Percentiles rank a stretch among this genome's conserved stretches.
Evolutionary conservation across 495 filamentous ascomycete genomes (phyloP).

Genomic region (Trichocladium uniseriatum): DNA sequence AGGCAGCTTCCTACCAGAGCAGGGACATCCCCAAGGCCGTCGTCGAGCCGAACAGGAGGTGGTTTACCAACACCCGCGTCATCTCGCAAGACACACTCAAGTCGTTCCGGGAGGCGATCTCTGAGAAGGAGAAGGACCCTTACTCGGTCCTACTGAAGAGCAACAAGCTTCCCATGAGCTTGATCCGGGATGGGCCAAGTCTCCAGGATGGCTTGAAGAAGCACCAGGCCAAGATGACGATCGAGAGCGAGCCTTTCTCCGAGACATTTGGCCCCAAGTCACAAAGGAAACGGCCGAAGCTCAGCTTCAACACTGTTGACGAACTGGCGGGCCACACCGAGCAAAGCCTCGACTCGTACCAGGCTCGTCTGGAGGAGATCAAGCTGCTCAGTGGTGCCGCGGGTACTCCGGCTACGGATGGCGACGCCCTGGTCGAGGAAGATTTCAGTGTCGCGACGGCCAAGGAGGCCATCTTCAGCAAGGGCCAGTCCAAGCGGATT

Average conservation of each 20-base stretch:
- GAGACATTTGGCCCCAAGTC: constrained; percentile 91
- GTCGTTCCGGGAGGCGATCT: constrained; percentile 86
- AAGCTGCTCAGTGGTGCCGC: constrained; percentile 60
- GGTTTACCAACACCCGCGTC: constrained; percentile 51
- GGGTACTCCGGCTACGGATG: constrained; percentile 47
- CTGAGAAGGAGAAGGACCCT: constrained; percentile 79
- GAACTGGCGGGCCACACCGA: constrained; percentile 73
- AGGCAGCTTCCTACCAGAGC: constrained; percentile 76
- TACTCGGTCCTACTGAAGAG: constrained; percentile 84
- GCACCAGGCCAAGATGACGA: constrained; percentile 87
- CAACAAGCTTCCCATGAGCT: constrained; percentile 56
- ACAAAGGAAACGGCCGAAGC: constrained; percentile 82
- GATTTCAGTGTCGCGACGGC: constrained; percentile 55
- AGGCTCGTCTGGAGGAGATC: constrained; percentile 66
- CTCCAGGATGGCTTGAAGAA: constrained; percentile 79
- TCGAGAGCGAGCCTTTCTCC: constrained; percentile 76
- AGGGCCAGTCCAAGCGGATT: constrained; percentile 89
- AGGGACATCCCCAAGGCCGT: constrained; percentile 66
- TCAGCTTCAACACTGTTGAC: constrained; percentile 67
- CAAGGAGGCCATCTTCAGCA: constrained; percentile 81
- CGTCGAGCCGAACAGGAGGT: constrained; percentile 87
- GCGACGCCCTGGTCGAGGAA: constrained; percentile 31
- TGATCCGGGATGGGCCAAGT: constrained; percentile 29
- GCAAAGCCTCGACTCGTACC: constrained; percentile 67
- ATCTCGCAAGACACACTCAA: constrained; percentile 55